These are phyloP conservation scores for Rubroboletus satanas DNA, from an alignment of 768 basidiomycete species.

Conservation along the genomic window DNA sequence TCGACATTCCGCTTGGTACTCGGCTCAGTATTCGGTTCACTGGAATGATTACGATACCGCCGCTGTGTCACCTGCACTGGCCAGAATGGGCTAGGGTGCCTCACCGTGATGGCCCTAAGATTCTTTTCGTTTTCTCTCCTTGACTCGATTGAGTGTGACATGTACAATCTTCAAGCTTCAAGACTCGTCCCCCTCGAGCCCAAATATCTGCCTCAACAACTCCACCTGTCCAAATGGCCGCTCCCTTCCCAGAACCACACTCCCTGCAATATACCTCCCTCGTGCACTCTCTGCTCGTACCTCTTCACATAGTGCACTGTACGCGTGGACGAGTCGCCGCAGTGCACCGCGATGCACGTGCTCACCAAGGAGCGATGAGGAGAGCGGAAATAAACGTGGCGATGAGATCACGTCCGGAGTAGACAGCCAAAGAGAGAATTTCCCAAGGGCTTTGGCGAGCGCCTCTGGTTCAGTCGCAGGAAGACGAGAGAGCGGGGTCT, in stretches of 20 bases:
- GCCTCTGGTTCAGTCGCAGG: conserved; percentile 61
- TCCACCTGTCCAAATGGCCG: conserved; percentile 78
- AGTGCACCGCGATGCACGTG: conserved; percentile 77
- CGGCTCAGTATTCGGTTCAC: not conserved
- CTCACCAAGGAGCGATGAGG: conserved; percentile 59
- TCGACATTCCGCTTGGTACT: too few relatives aligned
- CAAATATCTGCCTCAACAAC: conserved; percentile 74
- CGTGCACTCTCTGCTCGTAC: conserved; percentile 62
- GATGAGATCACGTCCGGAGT: conserved; percentile 77
- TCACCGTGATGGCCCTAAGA: too few relatives aligned
- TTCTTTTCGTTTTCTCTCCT: too few relatives aligned
- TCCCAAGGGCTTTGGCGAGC: conserved; percentile 57
- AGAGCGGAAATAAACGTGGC: conserved; percentile 71
- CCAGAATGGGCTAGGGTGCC: too few relatives aligned
- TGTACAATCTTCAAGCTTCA: too few relatives aligned
- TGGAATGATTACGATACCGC: not conserved
- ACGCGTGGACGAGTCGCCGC: conserved; percentile 61
- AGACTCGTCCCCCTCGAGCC: conserved; percentile 47
- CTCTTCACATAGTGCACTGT: conserved; percentile 69
- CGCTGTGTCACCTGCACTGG: too few relatives aligned
- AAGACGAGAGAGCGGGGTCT: conserved; percentile 71
- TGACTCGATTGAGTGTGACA: too few relatives aligned
- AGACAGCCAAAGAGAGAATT: conserved; percentile 84
- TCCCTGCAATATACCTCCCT: conserved; percentile 80
- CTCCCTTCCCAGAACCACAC: conserved; percentile 78